Percentiles rank a stretch among this genome's conserved stretches.
Conservation (phyloP, 1,284 basidiomycete genomes). For the Microbotryomycetes sp. region DNA sequence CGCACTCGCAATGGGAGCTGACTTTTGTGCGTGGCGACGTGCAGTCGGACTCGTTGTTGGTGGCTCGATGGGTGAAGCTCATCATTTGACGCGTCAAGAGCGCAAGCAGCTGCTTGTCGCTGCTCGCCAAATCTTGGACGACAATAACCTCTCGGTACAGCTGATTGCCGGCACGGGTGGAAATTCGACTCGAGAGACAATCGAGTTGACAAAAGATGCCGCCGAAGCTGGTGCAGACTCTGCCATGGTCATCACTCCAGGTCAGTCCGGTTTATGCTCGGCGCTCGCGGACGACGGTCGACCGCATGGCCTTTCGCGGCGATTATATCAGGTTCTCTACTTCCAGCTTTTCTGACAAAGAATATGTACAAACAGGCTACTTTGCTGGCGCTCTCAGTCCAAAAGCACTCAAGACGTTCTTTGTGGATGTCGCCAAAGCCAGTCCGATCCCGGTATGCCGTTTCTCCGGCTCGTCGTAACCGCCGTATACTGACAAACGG, state of each 20-base stretch:
- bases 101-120: slow-evolving; percentile 57
- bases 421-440: slow-evolving; percentile 62
- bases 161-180: slow-evolving; percentile 81
- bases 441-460: slow-evolving; percentile 62
- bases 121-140: slow-evolving; percentile 65
- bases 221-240: slow-evolving; percentile 70
- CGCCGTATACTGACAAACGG: neutral
- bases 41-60: slow-evolving; percentile 23
- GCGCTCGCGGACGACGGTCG: neutral
- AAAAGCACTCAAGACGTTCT: slow-evolving; percentile 45
- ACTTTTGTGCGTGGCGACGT: too few relatives aligned
- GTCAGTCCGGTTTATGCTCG: neutral
- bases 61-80: slow-evolving; percentile 27
- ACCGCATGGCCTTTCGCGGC: too few relatives aligned
- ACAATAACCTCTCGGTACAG: slow-evolving; percentile 57
- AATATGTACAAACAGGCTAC: slow-evolving; percentile 34
- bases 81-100: slow-evolving; percentile 62
- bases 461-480: neutral
- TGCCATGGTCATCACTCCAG: slow-evolving; percentile 53
- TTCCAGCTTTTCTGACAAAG: neutral
- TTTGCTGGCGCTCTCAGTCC: slow-evolving; percentile 45
- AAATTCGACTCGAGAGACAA: slow-evolving; percentile 68
- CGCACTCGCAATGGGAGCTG: neutral
- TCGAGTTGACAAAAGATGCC: slow-evolving; percentile 68
- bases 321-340: too few relatives aligned